Percentiles rank a stretch among this genome's conserved stretches.
Conservation (phyloP, 2,329 filamentous ascomycete species). For the Catunica adiposa region DNA sequence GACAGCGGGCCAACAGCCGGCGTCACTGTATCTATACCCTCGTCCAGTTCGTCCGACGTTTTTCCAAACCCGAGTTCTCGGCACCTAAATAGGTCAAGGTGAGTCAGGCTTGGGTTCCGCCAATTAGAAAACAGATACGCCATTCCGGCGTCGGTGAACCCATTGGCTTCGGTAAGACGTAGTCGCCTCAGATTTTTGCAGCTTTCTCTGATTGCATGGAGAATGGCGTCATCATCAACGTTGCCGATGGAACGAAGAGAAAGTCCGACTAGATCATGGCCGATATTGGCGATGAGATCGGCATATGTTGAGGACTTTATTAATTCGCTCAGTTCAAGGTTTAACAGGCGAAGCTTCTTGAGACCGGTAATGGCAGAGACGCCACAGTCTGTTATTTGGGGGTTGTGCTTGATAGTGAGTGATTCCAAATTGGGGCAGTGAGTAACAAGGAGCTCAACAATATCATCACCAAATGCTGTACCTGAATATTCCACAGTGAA, state of each 20-base stretch:
- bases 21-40: conserved; percentile 23
- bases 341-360: conserved; percentile 52
- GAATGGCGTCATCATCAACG: conserved; percentile 49
- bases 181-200: conserved; percentile 59
- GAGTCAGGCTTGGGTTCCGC: conserved; percentile 53
- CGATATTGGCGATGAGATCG: conserved; percentile 44
- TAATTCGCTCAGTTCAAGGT: conserved; percentile 46
- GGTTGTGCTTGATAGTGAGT: conserved; percentile 70
- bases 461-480: conserved; percentile 59
- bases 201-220: conserved; percentile 52
- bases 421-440: conserved; percentile 53
- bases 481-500: conserved; percentile 76
- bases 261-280: conserved; percentile 53
- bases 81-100: conserved; percentile 60
- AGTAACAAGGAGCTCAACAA: conserved; percentile 42
- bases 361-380: conserved; percentile 49
- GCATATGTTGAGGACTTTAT: conserved; percentile 42
- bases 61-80: conserved; percentile 51
- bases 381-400: conserved; percentile 49
- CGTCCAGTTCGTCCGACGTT: conserved; percentile 36
- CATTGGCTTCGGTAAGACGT: conserved; percentile 61
- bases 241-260: conserved; percentile 52
- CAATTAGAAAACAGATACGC: conserved; percentile 56
- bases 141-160: conserved; percentile 61
- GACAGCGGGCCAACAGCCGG: conserved; percentile 61